Percentiles rank a stretch among this genome's conserved stretches.
phyloP scores from a whole-genome alignment of 192 early-diverging fungal species.

The Backusella psychrophila region DNA sequence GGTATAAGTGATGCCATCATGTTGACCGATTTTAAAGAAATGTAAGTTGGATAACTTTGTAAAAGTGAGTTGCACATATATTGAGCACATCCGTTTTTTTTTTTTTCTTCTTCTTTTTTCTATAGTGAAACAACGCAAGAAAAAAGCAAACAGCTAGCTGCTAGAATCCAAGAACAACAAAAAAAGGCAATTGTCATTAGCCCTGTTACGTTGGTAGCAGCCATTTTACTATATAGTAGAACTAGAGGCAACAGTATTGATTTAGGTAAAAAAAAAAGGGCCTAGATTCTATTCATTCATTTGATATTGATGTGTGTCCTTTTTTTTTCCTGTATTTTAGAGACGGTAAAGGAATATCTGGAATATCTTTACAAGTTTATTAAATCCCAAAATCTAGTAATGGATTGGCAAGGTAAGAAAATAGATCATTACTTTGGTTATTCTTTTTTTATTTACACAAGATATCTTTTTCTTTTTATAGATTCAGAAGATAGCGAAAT shows the following conservation, averaged over 20 bases:
- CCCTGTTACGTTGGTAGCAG: slow-evolving; percentile 8
- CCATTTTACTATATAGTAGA: slow-evolving; percentile 16
- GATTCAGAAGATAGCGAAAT: slow-evolving; percentile 16
- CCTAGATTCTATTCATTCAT: not conserved
- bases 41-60: no score
- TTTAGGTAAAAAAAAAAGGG: not conserved
- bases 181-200: not conserved
- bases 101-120: no score
- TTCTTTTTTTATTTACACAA: not conserved
- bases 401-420: slow-evolving; percentile 18
- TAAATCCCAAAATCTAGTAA: not conserved
- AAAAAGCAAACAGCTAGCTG: not conserved
- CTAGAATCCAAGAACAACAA: slow-evolving; percentile 3
- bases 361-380: not conserved
- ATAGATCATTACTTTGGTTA: not conserved
- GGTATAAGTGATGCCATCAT: not conserved
- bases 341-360: slow-evolving; percentile 1
- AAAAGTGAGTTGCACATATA: not conserved
- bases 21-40: not conserved
- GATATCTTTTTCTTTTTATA: not conserved
- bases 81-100: not conserved
- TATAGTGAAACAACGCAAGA: not conserved
- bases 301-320: not conserved
- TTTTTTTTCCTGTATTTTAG: not conserved
- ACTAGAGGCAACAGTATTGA: slow-evolving; percentile 7